phyloP scores from a whole-genome alignment of 2,329 filamentous ascomycete genomes.

The Fusarium buharicum region DNA sequence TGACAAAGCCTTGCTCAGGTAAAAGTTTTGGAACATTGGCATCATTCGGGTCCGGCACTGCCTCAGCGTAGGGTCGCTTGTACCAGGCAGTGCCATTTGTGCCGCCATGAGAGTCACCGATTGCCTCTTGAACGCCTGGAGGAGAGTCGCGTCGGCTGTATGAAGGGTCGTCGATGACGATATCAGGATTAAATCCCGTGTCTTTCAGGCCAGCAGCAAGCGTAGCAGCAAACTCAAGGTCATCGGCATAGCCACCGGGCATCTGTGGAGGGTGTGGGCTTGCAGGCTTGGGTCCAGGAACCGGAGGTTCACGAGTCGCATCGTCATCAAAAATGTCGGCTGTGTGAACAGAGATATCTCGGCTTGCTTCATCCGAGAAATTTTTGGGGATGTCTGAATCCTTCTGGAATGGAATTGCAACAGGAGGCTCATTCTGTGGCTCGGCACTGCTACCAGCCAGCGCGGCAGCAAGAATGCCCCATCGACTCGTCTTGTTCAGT shows the following conservation, averaged over 20 bases:
- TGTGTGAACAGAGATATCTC: constrained; percentile 33
- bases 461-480: constrained; percentile 64
- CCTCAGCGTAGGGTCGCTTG: constrained; percentile 61
- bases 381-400: constrained; percentile 27
- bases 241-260: constrained; percentile 73
- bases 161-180: constrained; percentile 73
- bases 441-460: constrained; percentile 57
- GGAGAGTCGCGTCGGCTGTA: constrained; percentile 73
- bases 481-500: constrained; percentile 56
- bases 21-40: constrained; percentile 35
- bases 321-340: constrained; percentile 51
- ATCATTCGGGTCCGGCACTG: constrained; percentile 57
- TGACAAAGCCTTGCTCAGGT: constrained; percentile 56
- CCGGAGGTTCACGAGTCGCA: constrained; percentile 58
- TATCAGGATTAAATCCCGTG: constrained; percentile 76
- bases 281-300: constrained; percentile 67
- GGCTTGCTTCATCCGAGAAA: constrained; percentile 26
- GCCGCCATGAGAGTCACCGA: constrained; percentile 50
- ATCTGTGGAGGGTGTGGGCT: constrained; percentile 62
- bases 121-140: constrained; percentile 65
- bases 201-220: constrained; percentile 74
- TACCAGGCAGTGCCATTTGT: constrained; percentile 55
- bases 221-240: constrained; percentile 75
- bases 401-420: constrained; percentile 19
- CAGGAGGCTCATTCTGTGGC: constrained; percentile 49